Conservation (phyloP, 768 basidiomycete genomes). For the Cystofilobasidium ferigula region DNA sequence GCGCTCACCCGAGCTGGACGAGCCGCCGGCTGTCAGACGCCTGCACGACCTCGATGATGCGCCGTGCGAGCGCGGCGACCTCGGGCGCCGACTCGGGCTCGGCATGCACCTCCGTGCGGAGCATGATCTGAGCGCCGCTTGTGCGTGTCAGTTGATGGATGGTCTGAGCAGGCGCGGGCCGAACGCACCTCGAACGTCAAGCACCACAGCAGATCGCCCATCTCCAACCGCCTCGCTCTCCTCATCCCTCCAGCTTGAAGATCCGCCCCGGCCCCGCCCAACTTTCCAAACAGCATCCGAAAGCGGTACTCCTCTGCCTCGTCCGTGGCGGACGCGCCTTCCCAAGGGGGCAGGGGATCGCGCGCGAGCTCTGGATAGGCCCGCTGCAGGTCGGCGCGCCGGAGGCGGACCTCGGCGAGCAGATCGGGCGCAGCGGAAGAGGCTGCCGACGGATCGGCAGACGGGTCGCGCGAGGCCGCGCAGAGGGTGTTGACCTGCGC, state of each 20-base stretch:
- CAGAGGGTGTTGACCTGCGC: neutral
- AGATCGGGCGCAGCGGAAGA: neutral
- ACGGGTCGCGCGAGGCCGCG: neutral
- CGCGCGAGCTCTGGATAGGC: neutral
- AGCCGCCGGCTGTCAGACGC: neutral
- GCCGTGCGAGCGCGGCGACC: neutral
- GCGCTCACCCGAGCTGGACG: neutral
- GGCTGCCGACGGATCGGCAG: neutral
- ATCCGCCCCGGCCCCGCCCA: neutral
- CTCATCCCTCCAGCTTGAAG: neutral
- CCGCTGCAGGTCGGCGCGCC: neutral
- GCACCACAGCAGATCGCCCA: neutral
- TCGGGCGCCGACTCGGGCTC: neutral
- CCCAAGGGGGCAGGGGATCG: neutral
- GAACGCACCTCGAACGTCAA: neutral
- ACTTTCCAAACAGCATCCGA: neutral
- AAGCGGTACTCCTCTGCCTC: neutral
- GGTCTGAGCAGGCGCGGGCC: neutral
- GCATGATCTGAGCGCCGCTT: neutral
- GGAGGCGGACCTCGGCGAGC: neutral
- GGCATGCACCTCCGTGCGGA: neutral
- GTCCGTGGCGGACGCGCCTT: neutral
- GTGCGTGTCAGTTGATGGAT: too few species aligned
- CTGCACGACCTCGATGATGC: neutral
- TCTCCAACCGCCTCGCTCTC: neutral